Evolutionary conservation across 176 grass and related monocot species (phyloP), one percentile per base, ranked within the genome.

Genomic region (Zoysia pacifica): DNA sequence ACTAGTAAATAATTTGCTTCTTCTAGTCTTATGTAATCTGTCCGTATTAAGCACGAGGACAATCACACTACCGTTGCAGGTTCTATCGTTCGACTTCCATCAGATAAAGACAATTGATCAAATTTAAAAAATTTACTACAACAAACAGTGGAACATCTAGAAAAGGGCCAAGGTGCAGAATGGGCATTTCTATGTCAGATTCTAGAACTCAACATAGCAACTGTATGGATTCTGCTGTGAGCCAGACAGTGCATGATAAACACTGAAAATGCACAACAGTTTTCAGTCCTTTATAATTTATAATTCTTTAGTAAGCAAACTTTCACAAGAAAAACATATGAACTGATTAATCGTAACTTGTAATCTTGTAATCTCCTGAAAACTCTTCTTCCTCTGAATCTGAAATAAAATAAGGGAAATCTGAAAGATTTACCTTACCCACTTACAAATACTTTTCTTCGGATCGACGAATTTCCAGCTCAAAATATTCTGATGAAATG

Each of bases 1-100:
- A 20, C 67, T 67, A 28, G 28, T 28, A 65, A 48, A 46, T 8
- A 82, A 15, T 42, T 40, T 69, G n/a, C 38, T 65, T 39, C 13
- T 38, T 39, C 15, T 40, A 35, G 49, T 79, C 77, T 68, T 79
- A 19, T 58, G 19, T 19, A 79, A 67, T 55, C 38, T 58, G 6
- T 7, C 36, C 53, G 39, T 35, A 41, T 44, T 41, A 79, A 44
- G 36, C 16, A n/a, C 6, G 0, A 42, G 20, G 14, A 67, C 15
- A 67, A 67, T 42, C 37, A 15, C 5, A 9, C 42, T 8, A 3
- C 15, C 41, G 18, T 43, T 15, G n/a, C 5, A 3, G 41, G 39
- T 42, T 67, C 5, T 8, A 45, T 18, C 14, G 14, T 67, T 15
- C 7, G 1, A n/a, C 16, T n/a, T 67, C 16, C 7, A 67, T 67